These are phyloP conservation scores for Pulveroboletus sp. DNA, from an alignment of 768 basidiomycete species.

Conservation along the genomic window DNA sequence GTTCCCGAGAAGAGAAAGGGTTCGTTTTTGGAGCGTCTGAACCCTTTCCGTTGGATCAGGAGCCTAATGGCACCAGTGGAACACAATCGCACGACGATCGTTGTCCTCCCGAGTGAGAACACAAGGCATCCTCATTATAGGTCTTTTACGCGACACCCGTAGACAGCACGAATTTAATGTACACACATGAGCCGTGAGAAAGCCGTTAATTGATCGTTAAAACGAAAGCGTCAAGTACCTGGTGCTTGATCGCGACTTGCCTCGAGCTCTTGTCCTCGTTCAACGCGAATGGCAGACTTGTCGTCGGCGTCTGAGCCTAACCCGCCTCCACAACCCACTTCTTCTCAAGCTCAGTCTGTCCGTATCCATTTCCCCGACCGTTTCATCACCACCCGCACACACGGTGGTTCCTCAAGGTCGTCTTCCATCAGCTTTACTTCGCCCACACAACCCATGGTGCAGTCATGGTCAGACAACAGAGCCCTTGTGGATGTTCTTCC, in stretches of 20 bases:
- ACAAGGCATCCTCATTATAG: conserved; percentile 7
- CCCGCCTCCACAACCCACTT: conserved; percentile 9
- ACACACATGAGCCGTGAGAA: conserved; percentile 18
- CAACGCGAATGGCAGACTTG: conserved; percentile 30
- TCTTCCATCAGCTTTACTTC: conserved; percentile 26
- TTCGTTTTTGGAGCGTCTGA: conserved; percentile 8
- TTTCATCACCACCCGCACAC: conserved; percentile 24
- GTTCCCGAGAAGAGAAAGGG: conserved; percentile 1
- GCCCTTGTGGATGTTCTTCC: not conserved
- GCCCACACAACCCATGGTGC: conserved; percentile 12
- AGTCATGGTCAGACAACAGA: conserved; percentile 14
- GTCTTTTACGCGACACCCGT: conserved; percentile 10
- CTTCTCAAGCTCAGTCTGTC: conserved; percentile 15
- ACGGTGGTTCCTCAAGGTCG: conserved; percentile 31
- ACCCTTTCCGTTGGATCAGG: conserved; percentile 9
- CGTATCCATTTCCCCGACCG: conserved; percentile 36
- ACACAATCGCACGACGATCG: not conserved
- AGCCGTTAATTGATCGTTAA: not conserved
- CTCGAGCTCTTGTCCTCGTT: not conserved
- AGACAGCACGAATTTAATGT: not conserved
- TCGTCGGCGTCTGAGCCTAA: conserved; percentile 19
- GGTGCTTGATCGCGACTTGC: not conserved
- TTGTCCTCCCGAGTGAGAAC: conserved; percentile 7
- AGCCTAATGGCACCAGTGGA: not conserved
- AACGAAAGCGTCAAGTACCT: no score